phyloP scores from a whole-genome alignment of 2,329 filamentous ascomycete species.

The Sporothrix pallida region DNA sequence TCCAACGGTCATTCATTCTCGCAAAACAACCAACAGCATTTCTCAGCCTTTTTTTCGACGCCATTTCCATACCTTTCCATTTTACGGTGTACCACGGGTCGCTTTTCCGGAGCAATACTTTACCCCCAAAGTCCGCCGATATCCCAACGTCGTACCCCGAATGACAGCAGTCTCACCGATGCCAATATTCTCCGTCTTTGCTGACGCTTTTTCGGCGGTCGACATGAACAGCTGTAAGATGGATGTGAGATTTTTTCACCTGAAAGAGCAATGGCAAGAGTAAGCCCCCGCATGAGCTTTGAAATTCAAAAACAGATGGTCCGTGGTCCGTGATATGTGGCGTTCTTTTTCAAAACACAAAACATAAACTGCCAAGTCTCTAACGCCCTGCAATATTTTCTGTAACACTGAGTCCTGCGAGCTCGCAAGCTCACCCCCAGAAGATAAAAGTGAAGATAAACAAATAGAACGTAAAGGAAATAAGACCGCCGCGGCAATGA shows the following conservation, averaged over 20 bases:
- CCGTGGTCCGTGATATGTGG: neutral
- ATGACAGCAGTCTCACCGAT: neutral
- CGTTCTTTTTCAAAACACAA: neutral
- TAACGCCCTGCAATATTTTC: neutral
- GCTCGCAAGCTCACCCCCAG: neutral
- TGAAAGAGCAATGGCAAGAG: neutral
- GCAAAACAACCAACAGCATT: neutral
- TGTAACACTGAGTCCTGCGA: neutral
- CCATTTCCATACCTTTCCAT: neutral
- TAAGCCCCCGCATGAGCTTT: neutral
- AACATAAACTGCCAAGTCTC: neutral
- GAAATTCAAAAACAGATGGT: neutral
- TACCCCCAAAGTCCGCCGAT: too few relatives aligned
- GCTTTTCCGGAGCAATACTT: neutral
- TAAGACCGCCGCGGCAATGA: neutral
- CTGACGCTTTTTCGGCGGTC: neutral
- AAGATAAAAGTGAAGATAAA: neutral
- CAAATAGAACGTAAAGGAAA: neutral
- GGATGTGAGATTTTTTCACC: too few relatives aligned
- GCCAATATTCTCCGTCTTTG: neutral
- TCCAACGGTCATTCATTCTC: neutral
- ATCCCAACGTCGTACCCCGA: neutral
- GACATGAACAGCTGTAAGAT: neutral
- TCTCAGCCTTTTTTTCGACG: slow-evolving; percentile 5
- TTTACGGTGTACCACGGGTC: neutral